Base-by-base conservation (phyloP, 2,329 filamentous ascomycete species). In the Alternaria metachromatica region DNA sequence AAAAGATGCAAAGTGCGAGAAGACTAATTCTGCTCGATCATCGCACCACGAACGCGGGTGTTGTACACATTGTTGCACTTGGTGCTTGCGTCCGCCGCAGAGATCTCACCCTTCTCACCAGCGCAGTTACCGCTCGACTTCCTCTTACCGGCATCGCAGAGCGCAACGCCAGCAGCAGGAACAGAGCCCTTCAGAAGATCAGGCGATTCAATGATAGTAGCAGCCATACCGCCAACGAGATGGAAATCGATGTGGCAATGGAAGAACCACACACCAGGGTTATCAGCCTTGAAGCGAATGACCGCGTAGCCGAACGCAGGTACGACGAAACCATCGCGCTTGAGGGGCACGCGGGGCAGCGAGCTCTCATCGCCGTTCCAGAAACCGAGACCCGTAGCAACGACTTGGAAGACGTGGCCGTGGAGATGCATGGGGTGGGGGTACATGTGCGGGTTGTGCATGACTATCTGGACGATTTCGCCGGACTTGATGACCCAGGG, bases 401-500 rank as follows among this genome's bases (percentile, higher is more conserved):
- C 74, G 10, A 88, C 78, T 74, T 86, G 84, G 78, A 88, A 88
- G 68, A 87, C 84, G 72, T 89, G 87, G 6, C 86, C 76, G 64
- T 80, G 77, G n/a, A 80, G 68, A 60, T 80, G 78, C 55, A 80
- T 79, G 2, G 78, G 78, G 62, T 78, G 75, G 6, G 70, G 5
- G 74, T 72, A 46, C 80, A 71, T 6, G 65, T 62, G 12, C 69
- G 76, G 57, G 37, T 63, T 63, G 49, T 81, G 72, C 49, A 82
- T 76, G 64, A 82, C 74, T 46, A 81, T 70, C 63, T 82, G 82
- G n/a, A 83, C 74, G 72, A 76, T 76, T 28, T 80, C 63, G 41
- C 71, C 71, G 5, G 72, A 63, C 3, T 76, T 74, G 18, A 75
- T 67, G 6, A 80, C 70, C 37, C 77, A 71, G 58, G 80, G 74